phyloP scores from a whole-genome alignment of 805 yeast genomes.

The Wickerhamomyces canadensis region DNA sequence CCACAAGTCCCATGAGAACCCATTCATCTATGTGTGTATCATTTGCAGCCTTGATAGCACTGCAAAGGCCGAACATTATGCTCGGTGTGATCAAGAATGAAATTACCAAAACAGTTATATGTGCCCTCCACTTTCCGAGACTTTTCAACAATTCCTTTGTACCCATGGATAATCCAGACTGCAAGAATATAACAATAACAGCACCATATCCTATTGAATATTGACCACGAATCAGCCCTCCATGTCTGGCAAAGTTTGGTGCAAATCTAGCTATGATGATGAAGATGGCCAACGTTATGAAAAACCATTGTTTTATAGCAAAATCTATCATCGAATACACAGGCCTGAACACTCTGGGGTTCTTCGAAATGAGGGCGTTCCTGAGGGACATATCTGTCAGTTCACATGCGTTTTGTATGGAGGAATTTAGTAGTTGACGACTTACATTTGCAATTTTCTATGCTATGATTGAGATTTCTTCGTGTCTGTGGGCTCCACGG shows the following conservation, averaged over 20 bases:
- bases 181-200: slow-evolving; percentile 77
- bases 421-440: no score
- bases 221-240: slow-evolving; percentile 69
- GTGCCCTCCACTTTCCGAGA: slow-evolving; percentile 77
- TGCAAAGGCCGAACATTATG: slow-evolving; percentile 66
- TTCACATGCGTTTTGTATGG: no score
- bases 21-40: slow-evolving; percentile 62
- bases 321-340: slow-evolving; percentile 12
- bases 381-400: background rate
- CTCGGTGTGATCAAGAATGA: slow-evolving; percentile 70
- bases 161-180: slow-evolving; percentile 75
- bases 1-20: slow-evolving; percentile 75
- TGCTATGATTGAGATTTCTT: no score
- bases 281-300: slow-evolving; percentile 62
- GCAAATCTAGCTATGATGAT: slow-evolving; percentile 71
- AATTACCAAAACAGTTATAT: slow-evolving; percentile 56
- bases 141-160: slow-evolving; percentile 57
- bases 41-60: slow-evolving; percentile 56
- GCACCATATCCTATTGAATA: slow-evolving; percentile 82
- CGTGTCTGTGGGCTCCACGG: no score
- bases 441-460: no score
- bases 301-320: slow-evolving; percentile 61
- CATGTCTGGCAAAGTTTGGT: slow-evolving; percentile 80
- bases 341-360: background rate
- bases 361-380: background rate